A percentile compares a stretch with the other conserved stretches of the same genome.
phyloP scores from a whole-genome alignment of 352 stramenopile species.

The Globisporangium lucens region DNA sequence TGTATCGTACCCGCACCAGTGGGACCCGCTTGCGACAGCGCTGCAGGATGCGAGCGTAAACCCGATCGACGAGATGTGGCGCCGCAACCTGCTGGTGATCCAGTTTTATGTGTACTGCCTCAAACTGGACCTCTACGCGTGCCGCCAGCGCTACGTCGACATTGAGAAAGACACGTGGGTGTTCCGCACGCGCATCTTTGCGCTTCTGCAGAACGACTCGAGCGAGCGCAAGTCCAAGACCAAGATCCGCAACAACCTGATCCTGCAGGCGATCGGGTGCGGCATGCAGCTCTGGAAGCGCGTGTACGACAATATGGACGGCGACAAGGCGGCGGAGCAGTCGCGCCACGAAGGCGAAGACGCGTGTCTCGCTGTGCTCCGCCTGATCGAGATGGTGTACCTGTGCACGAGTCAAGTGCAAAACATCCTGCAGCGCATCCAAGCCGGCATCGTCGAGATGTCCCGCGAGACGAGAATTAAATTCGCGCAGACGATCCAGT shows the following conservation, averaged over 20 bases:
- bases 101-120: constrained; percentile 86
- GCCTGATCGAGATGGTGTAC: constrained; percentile 80
- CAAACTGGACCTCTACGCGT: constrained; percentile 59
- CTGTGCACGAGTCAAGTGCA: constrained; percentile 69
- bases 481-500: constrained; percentile 63
- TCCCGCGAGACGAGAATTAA: constrained; percentile 45
- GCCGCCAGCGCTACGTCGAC: constrained; percentile 44
- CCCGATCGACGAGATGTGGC: constrained; percentile 50
- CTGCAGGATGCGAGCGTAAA: constrained; percentile 56
- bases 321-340: constrained; percentile 16
- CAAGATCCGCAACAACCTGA: constrained; percentile 66
- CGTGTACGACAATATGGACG: constrained; percentile 44
- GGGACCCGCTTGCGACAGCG: constrained; percentile 55
- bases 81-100: constrained; percentile 65
- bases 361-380: constrained; percentile 56
- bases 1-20: constrained; percentile 64
- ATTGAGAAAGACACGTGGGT: constrained; percentile 54
- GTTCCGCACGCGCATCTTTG: constrained; percentile 54
- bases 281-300: constrained; percentile 60
- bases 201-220: constrained; percentile 48
- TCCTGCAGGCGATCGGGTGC: constrained; percentile 56
- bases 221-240: constrained; percentile 34
- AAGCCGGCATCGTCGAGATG: constrained; percentile 54
- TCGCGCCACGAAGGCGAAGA: constrained; percentile 55
- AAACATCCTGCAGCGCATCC: constrained; percentile 69